Evolutionary conservation across 805 yeast species (phyloP).

Genomic region (Diddensiella transvaalensis): DNA sequence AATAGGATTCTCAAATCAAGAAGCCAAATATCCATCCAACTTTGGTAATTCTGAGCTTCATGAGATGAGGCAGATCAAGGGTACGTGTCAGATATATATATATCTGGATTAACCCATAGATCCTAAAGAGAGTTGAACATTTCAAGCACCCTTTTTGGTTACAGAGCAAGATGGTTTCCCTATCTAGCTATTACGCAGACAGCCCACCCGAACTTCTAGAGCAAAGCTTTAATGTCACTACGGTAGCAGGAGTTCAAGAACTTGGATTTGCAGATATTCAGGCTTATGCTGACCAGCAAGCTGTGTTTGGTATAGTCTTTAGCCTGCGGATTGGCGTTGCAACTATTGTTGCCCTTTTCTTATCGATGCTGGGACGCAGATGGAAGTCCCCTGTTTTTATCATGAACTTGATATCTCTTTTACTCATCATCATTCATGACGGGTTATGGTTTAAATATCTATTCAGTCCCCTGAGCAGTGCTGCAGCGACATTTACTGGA

Average conservation of each 20-base stretch:
- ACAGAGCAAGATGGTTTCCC: background rate
- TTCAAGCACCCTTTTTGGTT: background rate
- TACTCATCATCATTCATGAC: conserved; percentile 56
- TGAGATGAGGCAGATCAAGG: background rate
- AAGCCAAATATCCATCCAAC: background rate
- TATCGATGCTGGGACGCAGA: conserved; percentile 47
- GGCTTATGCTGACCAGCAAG: conserved; percentile 1
- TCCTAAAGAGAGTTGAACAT: background rate
- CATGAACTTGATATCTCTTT: conserved; percentile 61
- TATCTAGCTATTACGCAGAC: conserved; percentile 5
- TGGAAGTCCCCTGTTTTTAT: conserved; percentile 66
- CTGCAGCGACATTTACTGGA: conserved; percentile 47
- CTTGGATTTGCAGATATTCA: conserved; percentile 13
- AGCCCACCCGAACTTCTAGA: conserved; percentile 6
- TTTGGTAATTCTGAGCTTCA: background rate
- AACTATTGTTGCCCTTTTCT: conserved; percentile 41
- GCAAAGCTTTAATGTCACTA: conserved; percentile 7
- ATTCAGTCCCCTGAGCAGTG: conserved; percentile 48
- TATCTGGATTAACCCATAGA: too few relatives aligned
- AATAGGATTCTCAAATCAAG: background rate
- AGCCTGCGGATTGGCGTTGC: conserved; percentile 61
- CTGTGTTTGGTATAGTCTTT: conserved; percentile 40
- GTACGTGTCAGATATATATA: background rate
- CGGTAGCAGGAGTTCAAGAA: conserved; percentile 13
- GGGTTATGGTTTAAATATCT: conserved; percentile 55